A percentile compares a stretch with the other conserved stretches of the same genome.
These are phyloP conservation scores for Bretziella fagacearum DNA, from an alignment of 2,329 filamentous ascomycete species.

Conservation along the genomic window DNA sequence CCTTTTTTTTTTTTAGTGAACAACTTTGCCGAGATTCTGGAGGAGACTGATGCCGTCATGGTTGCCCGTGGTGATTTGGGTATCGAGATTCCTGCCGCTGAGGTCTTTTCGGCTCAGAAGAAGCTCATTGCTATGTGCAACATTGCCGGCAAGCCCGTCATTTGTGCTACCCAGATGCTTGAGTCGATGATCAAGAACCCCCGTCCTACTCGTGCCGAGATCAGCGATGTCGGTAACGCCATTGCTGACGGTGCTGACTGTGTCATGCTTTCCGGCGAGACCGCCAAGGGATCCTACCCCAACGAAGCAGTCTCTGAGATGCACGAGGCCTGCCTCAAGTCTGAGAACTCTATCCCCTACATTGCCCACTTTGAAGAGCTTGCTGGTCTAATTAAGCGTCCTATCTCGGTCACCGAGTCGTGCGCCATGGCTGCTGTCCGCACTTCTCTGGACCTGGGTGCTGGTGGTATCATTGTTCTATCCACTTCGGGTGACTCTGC, in stretches of 20 bases:
- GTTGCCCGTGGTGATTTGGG: slow-evolving; percentile 89
- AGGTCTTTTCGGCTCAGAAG: slow-evolving; percentile 99
- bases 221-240: slow-evolving; percentile 95
- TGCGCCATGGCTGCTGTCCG: slow-evolving; percentile 95
- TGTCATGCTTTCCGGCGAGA: slow-evolving; percentile 99
- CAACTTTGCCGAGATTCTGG: slow-evolving; percentile 96
- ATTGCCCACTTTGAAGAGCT: slow-evolving; percentile 94
- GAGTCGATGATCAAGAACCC: slow-evolving; percentile 99
- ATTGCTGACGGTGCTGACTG: slow-evolving; percentile 93
- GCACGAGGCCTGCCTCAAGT: slow-evolving; percentile 92
- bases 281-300: slow-evolving; percentile 93
- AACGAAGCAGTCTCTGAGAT: slow-evolving; percentile 88
- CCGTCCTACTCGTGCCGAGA: slow-evolving; percentile 91
- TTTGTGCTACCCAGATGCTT: slow-evolving; percentile 98
- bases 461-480: slow-evolving; percentile 86
- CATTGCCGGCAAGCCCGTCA: slow-evolving; percentile 94
- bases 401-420: slow-evolving; percentile 77
- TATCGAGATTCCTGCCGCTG: slow-evolving; percentile 95
- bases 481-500: slow-evolving; percentile 93
- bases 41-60: slow-evolving; percentile 97
- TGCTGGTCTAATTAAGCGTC: slow-evolving; percentile 64
- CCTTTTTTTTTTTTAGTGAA: slow-evolving; percentile 37
- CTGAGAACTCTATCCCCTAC: slow-evolving; percentile 94
- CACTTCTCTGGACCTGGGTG: slow-evolving; percentile 88
- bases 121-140: slow-evolving; percentile 99